These are phyloP conservation scores for Oidiodendron maius DNA, from an alignment of 495 filamentous ascomycete genomes.

Conservation along the genomic window DNA sequence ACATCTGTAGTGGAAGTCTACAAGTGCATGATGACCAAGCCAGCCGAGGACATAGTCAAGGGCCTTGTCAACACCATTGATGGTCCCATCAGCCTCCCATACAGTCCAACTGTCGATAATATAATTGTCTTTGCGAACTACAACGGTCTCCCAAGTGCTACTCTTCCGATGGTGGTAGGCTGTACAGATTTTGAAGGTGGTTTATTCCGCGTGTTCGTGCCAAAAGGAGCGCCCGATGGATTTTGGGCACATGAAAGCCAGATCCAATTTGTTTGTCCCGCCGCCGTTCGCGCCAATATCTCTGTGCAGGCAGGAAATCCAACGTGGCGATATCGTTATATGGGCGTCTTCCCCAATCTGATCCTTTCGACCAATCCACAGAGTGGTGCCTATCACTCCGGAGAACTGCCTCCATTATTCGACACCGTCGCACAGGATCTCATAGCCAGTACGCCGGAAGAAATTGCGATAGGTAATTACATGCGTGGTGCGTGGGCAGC, in stretches of 20 bases:
- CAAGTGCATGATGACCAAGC: conserved; percentile 38
- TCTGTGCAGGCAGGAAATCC: conserved; percentile 28
- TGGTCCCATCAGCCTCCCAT: conserved; percentile 34
- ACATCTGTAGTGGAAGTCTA: conserved; percentile 31
- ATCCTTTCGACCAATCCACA: conserved; percentile 30
- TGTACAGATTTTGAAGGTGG: conserved; percentile 42
- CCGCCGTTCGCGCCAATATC: conserved; percentile 25
- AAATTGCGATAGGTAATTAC: conserved; percentile 29
- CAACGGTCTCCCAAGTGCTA: conserved; percentile 25
- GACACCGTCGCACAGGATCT: conserved; percentile 25
- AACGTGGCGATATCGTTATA: conserved; percentile 47
- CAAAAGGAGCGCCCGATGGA: conserved; percentile 9
- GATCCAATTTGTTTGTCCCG: conserved; percentile 38
- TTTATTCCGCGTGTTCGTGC: conserved; percentile 26
- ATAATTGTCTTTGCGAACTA: conserved; percentile 50
- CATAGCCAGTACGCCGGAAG: conserved; percentile 4
- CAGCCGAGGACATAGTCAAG: conserved; percentile 26
- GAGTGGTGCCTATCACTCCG: conserved; percentile 43
- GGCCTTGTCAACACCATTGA: too few species aligned
- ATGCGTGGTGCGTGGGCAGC: conserved; percentile 40
- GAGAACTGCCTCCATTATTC: conserved; percentile 23
- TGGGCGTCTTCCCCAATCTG: conserved; percentile 42
- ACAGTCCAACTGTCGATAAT: conserved; percentile 41
- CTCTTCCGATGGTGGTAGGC: conserved; percentile 36
- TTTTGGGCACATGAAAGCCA: conserved; percentile 31